These are phyloP conservation scores for Silene uniflora DNA, from an alignment of 148 eudicot species.

Conservation along the genomic window DNA sequence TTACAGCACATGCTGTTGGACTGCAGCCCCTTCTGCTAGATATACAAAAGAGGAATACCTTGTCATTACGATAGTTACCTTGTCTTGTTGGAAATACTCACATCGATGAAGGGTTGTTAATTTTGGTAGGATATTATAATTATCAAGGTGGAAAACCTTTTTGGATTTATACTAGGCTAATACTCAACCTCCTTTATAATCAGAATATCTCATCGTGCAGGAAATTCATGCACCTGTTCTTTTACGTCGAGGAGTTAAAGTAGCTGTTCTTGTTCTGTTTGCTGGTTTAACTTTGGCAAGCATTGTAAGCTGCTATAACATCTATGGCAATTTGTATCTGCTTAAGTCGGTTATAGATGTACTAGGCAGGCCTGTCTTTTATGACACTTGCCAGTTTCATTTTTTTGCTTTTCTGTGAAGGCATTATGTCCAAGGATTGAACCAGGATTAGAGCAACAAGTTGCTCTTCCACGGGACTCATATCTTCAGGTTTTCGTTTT, in stretches of 20 bases:
- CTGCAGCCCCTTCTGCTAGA: not conserved
- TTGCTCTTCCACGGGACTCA: constrained; percentile 69
- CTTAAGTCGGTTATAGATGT: not conserved
- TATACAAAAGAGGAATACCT: not conserved
- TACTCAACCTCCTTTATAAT: not conserved
- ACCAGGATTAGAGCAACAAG: constrained; percentile 60
- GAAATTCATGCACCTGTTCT: constrained; percentile 56
- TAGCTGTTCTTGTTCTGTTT: constrained; percentile 45
- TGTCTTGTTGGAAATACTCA: not conserved
- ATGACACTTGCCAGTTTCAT: too few species aligned
- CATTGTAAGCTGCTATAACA: constrained; percentile 46
- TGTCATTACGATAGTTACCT: not conserved
- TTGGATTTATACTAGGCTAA: too few species aligned
- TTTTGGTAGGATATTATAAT: not conserved
- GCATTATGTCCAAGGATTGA: constrained; percentile 53
- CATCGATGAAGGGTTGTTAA: not conserved
- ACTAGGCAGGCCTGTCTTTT: not conserved
- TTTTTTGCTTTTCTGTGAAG: constrained; percentile 23
- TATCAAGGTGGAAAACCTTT: not conserved
- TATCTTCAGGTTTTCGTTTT: constrained; percentile 52
- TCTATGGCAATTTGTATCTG: not conserved
- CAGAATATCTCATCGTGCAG: constrained; percentile 26
- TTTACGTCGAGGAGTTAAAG: constrained; percentile 43
- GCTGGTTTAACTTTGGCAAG: constrained; percentile 46
- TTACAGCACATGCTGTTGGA: not conserved